These are phyloP conservation scores for Chaetomium cochliodes DNA, from an alignment of 495 filamentous ascomycete species.

Conservation along the genomic window DNA sequence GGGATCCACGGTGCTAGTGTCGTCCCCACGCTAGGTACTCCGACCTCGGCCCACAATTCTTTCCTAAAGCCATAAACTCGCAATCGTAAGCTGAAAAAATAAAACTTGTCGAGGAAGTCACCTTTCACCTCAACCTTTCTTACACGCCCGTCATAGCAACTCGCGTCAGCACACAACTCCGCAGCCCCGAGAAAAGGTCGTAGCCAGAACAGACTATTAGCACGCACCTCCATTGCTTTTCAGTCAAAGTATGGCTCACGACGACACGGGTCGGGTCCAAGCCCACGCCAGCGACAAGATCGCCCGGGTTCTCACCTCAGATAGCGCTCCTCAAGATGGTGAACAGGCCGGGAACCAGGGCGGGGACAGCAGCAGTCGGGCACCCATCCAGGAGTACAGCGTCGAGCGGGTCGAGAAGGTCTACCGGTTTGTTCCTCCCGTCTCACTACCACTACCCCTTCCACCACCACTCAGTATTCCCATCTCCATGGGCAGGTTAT, in stretches of 20 bases:
- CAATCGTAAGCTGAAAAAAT: not conserved
- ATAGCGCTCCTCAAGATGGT: constrained; percentile 20
- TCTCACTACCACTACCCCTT: too few species aligned
- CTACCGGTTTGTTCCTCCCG: constrained; percentile 53
- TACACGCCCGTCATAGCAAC: not conserved
- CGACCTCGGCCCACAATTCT: constrained; percentile 27
- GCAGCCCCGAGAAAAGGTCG: not conserved
- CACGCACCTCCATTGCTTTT: constrained; percentile 55
- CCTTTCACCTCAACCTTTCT: not conserved
- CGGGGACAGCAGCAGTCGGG: not conserved
- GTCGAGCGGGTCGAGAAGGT: constrained; percentile 60
- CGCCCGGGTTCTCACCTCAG: constrained; percentile 13
- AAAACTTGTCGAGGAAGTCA: not conserved
- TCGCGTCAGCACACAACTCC: not conserved
- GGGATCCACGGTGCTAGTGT: constrained; percentile 1
- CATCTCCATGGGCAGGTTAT: too few species aligned
- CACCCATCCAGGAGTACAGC: constrained; percentile 39
- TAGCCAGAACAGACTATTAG: constrained; percentile 45
- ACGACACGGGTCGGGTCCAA: constrained; percentile 21
- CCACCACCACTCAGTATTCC: not conserved
- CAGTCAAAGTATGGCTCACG: constrained; percentile 48
- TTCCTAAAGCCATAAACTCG: not conserved
- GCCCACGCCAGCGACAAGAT: constrained; percentile 33
- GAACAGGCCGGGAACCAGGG: constrained; percentile 6
- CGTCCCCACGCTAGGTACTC: constrained; percentile 9